Conservation (phyloP, 225 moss, liverwort and hornwort genomes). For the Physcomitrellopsis africana region DNA sequence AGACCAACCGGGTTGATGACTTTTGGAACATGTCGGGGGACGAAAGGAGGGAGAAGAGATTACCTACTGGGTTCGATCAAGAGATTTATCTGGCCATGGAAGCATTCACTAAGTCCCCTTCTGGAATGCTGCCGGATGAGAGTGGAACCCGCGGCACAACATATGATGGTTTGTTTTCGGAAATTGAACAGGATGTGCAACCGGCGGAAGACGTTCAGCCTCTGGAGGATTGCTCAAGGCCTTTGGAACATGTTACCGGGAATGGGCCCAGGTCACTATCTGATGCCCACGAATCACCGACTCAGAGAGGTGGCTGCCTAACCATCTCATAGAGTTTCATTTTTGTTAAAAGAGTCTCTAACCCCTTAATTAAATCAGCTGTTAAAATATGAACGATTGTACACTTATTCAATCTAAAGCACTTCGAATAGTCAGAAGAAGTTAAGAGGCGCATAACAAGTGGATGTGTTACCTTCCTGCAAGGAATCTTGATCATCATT, state of each 20-base stretch:
- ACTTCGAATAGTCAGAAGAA: neutral
- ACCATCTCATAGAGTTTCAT: neutral
- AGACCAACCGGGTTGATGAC: conserved; percentile 44
- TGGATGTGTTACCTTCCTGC: neutral
- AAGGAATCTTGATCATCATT: neutral
- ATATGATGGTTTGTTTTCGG: conserved; percentile 55
- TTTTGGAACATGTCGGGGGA: conserved; percentile 60
- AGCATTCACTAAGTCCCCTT: conserved; percentile 37
- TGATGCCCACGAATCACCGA: conserved; percentile 30
- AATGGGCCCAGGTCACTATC: conserved; percentile 43
- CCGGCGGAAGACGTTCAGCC: conserved; percentile 47
- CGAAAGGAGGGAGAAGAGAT: conserved; percentile 55
- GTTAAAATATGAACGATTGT: neutral
- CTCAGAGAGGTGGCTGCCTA: conserved; percentile 37
- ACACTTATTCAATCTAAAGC: neutral
- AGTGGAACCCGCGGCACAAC: conserved; percentile 35
- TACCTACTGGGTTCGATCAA: conserved; percentile 60
- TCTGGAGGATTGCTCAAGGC: conserved; percentile 36
- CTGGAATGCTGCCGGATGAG: conserved; percentile 37
- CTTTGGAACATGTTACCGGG: conserved; percentile 33
- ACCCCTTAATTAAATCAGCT: neutral
- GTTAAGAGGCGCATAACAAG: neutral
- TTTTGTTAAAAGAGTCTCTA: neutral
- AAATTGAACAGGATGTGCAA: conserved; percentile 59
- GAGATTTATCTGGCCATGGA: conserved; percentile 62